Base-by-base conservation (phyloP, 257 asterid species). In the Forsythia viridissima region DNA sequence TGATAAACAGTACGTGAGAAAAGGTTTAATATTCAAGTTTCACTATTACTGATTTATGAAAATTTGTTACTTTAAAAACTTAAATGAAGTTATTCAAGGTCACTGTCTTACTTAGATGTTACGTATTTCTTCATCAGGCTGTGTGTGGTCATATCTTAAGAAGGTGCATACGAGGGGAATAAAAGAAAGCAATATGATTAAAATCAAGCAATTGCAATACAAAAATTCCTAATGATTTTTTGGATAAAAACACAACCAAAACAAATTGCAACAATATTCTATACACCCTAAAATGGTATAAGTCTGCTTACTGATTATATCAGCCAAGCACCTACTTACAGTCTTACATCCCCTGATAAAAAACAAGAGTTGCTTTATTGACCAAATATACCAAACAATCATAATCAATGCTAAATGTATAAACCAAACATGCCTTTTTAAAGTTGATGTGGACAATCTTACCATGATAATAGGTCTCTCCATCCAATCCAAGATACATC, bases 271-370 rank as follows among this genome's bases (percentile, higher is more conserved):
- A 70, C 72, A 37, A 63, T 76, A 73, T 76, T 78, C 88, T 82
- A 77, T 85, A 84, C 86, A 83, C 59, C 79, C 82, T 78, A 70
- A n/a, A n/a, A 21, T 1, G n/a, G 75, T 69, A 68, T 77, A 20
- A 24, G 12, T 59, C 67, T 59, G 73, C 72, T 42, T n/a, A 9
- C 72, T 21, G 65, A 16, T 10, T 66, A 38, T 16, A 59, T 24
- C 40, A 63, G 7, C 7, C 72, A 44, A 30, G n/a, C 66, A 69
- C 70, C 78, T 63, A 72, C 18, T 18, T 21, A n/a, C n/a, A n/a
- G n/a, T n/a, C n/a, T n/a, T n/a, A 76, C 39, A 59, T 55, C 10
- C 37, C 55, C 70, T 30, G 55, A 67, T 10, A 15, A 44, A 44
- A 37, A 2, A 3, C 74, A 20, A 21, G 55, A 52, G 66, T 74